These are phyloP conservation scores for Exophiala sp. DNA, from an alignment of 2,329 filamentous ascomycete genomes.

Conservation along the genomic window DNA sequence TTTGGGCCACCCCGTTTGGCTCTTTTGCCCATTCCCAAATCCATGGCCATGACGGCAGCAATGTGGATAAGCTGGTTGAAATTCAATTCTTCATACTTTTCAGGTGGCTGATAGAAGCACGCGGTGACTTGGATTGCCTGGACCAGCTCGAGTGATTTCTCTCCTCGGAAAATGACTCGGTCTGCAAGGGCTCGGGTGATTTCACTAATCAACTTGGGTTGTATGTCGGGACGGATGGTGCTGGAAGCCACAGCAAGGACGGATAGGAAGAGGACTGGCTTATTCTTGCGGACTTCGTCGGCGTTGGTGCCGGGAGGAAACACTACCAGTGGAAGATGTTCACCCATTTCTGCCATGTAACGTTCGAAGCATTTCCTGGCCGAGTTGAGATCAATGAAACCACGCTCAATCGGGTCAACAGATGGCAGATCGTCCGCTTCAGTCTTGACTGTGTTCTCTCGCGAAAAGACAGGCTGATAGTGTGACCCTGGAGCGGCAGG, in stretches of 20 bases:
- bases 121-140: constrained; percentile 72
- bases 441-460: constrained; percentile 10
- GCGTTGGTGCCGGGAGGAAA: constrained; percentile 55
- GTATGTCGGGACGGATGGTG: constrained; percentile 51
- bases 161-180: constrained; percentile 67
- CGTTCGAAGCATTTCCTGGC: constrained; percentile 57
- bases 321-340: constrained; percentile 57
- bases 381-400: constrained; percentile 49
- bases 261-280: constrained; percentile 58
- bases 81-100: constrained; percentile 80
- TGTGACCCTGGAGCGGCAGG: constrained; percentile 6
- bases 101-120: constrained; percentile 83
- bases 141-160: constrained; percentile 79
- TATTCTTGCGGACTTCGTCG: constrained; percentile 53
- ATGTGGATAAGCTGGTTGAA: constrained; percentile 85
- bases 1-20: constrained; percentile 37
- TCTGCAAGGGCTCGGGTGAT: constrained; percentile 71
- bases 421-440: constrained; percentile 24
- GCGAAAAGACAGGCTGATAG: constrained; percentile 8
- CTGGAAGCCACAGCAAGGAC: constrained; percentile 55
- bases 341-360: constrained; percentile 53
- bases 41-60: constrained; percentile 76
- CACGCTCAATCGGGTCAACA: constrained; percentile 49
- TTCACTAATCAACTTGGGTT: constrained; percentile 63
- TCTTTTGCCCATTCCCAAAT: constrained; percentile 70